A percentile compares a stretch with the other conserved stretches of the same genome.
Evolutionary conservation across 352 stramenopile genomes (phyloP).

Genomic region (Phytophthora ohioensis): DNA sequence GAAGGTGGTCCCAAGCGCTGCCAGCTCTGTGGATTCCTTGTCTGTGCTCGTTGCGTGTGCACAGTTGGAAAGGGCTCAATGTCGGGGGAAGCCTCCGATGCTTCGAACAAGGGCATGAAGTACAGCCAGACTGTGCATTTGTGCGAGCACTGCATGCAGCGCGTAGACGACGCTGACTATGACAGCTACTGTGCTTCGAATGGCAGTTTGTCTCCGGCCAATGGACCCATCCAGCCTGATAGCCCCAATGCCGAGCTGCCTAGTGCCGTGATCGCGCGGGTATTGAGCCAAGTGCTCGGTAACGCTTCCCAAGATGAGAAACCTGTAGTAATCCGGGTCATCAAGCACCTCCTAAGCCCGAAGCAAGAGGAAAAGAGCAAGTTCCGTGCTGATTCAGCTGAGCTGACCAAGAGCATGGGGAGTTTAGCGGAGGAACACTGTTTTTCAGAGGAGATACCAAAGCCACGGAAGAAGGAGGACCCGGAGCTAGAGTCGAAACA

Average conservation of each 20-base stretch:
- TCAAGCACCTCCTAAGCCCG: constrained; percentile 59
- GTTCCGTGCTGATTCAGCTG: constrained; percentile 27
- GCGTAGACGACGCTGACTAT: constrained; percentile 66
- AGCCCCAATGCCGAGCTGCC: constrained; percentile 24
- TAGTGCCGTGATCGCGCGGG: constrained; percentile 41
- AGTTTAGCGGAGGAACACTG: constrained; percentile 30
- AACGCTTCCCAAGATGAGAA: constrained; percentile 45
- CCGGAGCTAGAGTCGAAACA: not conserved
- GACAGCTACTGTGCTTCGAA: constrained; percentile 43
- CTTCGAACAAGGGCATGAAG: constrained; percentile 24
- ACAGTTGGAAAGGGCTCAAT: constrained; percentile 34
- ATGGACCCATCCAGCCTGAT: constrained; percentile 35
- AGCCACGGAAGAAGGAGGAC: not conserved
- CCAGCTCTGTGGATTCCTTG: constrained; percentile 65
- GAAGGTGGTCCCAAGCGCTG: constrained; percentile 54
- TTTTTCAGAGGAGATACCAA: constrained; percentile 25
- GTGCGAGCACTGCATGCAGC: constrained; percentile 61
- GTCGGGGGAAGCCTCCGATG: constrained; percentile 12
- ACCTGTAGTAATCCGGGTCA: constrained; percentile 54
- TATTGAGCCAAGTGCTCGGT: constrained; percentile 55
- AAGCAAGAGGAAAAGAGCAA: constrained; percentile 27
- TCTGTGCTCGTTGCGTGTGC: constrained; percentile 62
- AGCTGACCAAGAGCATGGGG: constrained; percentile 29
- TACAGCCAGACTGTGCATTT: constrained; percentile 51
- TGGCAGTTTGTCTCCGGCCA: constrained; percentile 28